Percentiles rank a stretch among this genome's conserved stretches.
Evolutionary conservation across 2,329 filamentous ascomycete genomes (phyloP).

Genomic region (Clonostachys solani): DNA sequence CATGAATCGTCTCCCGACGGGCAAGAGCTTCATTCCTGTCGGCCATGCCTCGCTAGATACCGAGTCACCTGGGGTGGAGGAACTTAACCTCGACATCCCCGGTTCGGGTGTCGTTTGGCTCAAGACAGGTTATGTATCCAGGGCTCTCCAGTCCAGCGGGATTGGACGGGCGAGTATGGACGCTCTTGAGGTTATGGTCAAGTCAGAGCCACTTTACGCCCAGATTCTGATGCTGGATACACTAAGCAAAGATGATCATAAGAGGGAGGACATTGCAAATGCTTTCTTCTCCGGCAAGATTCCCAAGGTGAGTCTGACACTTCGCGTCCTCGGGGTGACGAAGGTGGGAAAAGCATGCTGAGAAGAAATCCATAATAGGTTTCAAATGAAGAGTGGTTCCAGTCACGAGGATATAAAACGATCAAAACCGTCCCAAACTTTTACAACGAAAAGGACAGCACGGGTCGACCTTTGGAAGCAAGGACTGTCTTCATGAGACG

Average conservation of each 20-base stretch:
- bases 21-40: slow-evolving; percentile 15
- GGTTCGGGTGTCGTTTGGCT: slow-evolving; percentile 1
- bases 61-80: slow-evolving; percentile 3
- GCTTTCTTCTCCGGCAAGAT: neutral
- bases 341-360: no score
- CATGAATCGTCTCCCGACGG: slow-evolving; percentile 1
- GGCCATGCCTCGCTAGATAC: slow-evolving; percentile 22
- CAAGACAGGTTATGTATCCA: slow-evolving; percentile 5
- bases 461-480: slow-evolving; percentile 1
- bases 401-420: slow-evolving; percentile 1
- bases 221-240: slow-evolving; percentile 4
- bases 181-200: neutral
- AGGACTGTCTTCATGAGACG: slow-evolving; percentile 1
- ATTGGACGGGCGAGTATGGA: slow-evolving; percentile 4
- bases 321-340: no score
- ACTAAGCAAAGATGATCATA: slow-evolving; percentile 1
- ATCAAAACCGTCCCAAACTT: slow-evolving; percentile 1
- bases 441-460: slow-evolving; percentile 1
- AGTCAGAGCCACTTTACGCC: slow-evolving; percentile 1
- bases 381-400: slow-evolving; percentile 3
- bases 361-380: neutral
- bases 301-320: no score
- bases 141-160: slow-evolving; percentile 2
- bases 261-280: slow-evolving; percentile 2
- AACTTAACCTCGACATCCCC: neutral